Percentiles rank a stretch among this genome's conserved stretches.
These are phyloP conservation scores for Paecilomyces sp. DNA, from an alignment of 2,329 filamentous ascomycete species.

Conservation along the genomic window DNA sequence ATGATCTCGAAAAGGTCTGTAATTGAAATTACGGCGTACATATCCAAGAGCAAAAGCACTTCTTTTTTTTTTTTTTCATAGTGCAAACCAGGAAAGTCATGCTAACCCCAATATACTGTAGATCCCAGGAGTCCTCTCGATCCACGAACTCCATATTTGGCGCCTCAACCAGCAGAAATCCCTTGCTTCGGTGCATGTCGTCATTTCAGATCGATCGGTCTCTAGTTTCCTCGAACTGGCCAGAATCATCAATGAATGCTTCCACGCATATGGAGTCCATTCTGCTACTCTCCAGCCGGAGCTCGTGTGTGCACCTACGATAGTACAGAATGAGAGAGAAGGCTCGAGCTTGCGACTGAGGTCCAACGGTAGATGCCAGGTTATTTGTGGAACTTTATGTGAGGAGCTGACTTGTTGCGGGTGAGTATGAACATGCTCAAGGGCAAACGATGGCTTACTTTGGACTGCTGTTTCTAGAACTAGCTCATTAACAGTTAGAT, in stretches of 20 bases:
- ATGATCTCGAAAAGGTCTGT: conserved; percentile 59
- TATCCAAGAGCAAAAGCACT: background rate
- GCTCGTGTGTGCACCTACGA: conserved; percentile 19
- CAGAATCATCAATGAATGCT: conserved; percentile 58
- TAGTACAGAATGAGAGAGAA: conserved; percentile 10
- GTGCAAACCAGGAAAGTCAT: background rate
- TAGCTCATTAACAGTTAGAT: background rate
- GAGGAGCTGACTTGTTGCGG: conserved; percentile 48
- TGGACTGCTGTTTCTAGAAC: background rate
- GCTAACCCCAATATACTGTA: conserved; percentile 18
- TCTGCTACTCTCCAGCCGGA: conserved; percentile 66
- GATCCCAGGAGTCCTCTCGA: conserved; percentile 59
- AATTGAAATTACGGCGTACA: background rate
- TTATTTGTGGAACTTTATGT: conserved; percentile 47
- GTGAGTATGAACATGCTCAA: conserved; percentile 5
- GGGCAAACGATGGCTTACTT: background rate
- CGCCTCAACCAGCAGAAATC: conserved; percentile 62
- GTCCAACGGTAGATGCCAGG: conserved; percentile 39
- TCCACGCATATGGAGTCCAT: conserved; percentile 68
- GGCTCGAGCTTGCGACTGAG: conserved; percentile 16
- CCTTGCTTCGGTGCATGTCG: conserved; percentile 62
- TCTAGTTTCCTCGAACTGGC: conserved; percentile 54
- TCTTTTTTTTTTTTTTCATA: background rate
- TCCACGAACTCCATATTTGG: conserved; percentile 72
- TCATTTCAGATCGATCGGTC: conserved; percentile 53